These are phyloP conservation scores for Amaranthus tricolor DNA, from an alignment of 179 eudicot species.

Conservation along the genomic window DNA sequence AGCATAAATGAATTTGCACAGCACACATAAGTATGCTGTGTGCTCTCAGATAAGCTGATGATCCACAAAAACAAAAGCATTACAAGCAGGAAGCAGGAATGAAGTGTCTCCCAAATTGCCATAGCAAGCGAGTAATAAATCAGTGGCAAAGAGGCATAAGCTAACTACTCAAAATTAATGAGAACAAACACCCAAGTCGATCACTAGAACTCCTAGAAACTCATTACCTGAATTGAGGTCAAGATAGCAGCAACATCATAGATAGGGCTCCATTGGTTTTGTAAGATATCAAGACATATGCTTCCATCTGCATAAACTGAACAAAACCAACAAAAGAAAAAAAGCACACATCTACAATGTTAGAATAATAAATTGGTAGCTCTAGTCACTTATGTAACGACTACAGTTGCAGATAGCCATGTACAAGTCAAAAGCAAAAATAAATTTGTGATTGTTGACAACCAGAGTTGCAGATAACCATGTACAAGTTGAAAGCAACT, in stretches of 20 bases:
- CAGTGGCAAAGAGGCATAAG: not conserved
- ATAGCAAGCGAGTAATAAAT: not conserved
- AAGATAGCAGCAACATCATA: conserved; percentile 91
- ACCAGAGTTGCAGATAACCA: not conserved
- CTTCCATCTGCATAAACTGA: conserved; percentile 86
- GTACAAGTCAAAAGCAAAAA: not conserved
- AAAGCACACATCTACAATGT: not conserved
- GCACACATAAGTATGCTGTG: not conserved
- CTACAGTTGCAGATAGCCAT: not conserved
- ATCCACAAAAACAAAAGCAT: not conserved
- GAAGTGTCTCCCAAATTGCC: not conserved
- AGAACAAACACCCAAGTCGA: not conserved
- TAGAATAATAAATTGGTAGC: not conserved
- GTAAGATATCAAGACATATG: conserved; percentile 82
- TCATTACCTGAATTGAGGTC: conserved; percentile 76
- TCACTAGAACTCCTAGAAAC: not conserved
- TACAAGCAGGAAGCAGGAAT: not conserved
- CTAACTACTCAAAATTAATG: not conserved
- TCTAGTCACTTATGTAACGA: not conserved
- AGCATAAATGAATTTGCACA: not conserved
- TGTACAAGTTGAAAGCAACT: not conserved
- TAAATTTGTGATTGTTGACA: not conserved
- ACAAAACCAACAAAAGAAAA: not conserved
- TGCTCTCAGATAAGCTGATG: not conserved
- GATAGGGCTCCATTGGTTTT: conserved; percentile 92